A percentile compares a stretch with the other conserved stretches of the same genome.
Conservation (phyloP, 129 eudicot genomes). For the Lonicera japonica region DNA sequence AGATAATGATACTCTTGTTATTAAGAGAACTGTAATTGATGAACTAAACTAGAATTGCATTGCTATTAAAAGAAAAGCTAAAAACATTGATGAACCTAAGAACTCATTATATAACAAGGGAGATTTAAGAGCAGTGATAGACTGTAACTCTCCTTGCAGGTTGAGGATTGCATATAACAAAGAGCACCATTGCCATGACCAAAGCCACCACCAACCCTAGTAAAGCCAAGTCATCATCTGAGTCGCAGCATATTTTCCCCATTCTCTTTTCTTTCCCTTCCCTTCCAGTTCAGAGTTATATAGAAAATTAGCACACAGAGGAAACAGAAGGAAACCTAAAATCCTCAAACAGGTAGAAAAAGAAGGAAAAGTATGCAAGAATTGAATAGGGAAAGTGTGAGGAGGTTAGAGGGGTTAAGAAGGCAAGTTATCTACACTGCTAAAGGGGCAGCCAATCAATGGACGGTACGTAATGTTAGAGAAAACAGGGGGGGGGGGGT, state of each 20-base stretch:
- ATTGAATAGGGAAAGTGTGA: background rate
- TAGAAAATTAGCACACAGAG: background rate
- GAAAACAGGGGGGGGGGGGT: background rate
- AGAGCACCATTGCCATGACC: conserved; percentile 14
- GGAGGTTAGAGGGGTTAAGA: too few relatives aligned
- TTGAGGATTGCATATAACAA: conserved; percentile 11
- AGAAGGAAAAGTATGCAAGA: background rate
- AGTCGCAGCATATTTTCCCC: conserved; percentile 9
- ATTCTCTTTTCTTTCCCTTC: background rate
- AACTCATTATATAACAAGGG: background rate
- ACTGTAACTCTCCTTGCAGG: conserved; percentile 11
- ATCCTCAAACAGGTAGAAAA: too few relatives aligned
- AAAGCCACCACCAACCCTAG: conserved; percentile 14
- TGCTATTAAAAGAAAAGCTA: too few relatives aligned
- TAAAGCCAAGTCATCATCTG: background rate
- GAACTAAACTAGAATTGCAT: too few relatives aligned
- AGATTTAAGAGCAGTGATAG: background rate
- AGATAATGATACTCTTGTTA: too few relatives aligned
- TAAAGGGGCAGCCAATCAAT: background rate
- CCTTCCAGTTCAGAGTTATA: background rate
- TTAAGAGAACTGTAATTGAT: too few relatives aligned
- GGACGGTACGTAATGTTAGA: background rate
- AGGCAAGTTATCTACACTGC: background rate
- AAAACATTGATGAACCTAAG: too few relatives aligned
- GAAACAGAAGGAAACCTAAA: background rate